Evolutionary conservation across 202 grass and related monocot species (phyloP).

Genomic region (Schoenoplectus triqueter): DNA sequence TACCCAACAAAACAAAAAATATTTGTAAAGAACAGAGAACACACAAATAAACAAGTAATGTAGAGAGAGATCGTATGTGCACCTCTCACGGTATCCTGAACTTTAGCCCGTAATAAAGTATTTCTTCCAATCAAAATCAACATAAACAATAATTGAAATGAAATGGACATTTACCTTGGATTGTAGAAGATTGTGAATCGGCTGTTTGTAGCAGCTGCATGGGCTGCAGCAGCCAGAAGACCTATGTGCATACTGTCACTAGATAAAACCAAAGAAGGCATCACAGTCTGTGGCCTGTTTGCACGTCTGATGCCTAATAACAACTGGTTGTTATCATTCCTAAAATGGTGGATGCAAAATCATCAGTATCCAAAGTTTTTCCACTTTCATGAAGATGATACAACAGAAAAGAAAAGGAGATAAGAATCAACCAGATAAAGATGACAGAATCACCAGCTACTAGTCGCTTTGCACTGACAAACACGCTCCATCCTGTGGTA

Average conservation of each 20-base stretch:
- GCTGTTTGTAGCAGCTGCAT: conserved; percentile 95
- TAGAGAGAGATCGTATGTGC: background rate
- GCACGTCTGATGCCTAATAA: conserved; percentile 84
- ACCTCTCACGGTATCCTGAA: background rate
- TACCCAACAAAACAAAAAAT: background rate
- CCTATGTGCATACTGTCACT: conserved; percentile 99
- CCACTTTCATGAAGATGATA: conserved; percentile 11
- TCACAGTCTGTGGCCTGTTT: conserved; percentile 82
- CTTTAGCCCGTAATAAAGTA: background rate
- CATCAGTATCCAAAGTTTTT: background rate
- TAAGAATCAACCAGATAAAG: conserved; percentile 78
- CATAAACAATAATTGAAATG: background rate
- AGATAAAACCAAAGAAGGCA: conserved; percentile 93
- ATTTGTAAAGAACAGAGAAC: background rate
- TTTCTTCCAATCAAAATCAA: conserved; percentile 9
- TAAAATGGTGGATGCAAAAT: conserved; percentile 38
- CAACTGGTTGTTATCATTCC: conserved; percentile 96
- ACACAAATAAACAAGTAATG: background rate
- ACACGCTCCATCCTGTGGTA: conserved; percentile 97
- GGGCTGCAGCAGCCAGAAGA: conserved; percentile 94
- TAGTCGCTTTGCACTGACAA: conserved; percentile 90
- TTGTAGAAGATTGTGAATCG: conserved; percentile 98
- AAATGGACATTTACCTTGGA: conserved; percentile 56
- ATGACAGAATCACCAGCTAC: conserved; percentile 93
- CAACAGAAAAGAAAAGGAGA: background rate